phyloP scores from a whole-genome alignment of 2,329 filamentous ascomycete species.

The Amylocarpus encephaloides region DNA sequence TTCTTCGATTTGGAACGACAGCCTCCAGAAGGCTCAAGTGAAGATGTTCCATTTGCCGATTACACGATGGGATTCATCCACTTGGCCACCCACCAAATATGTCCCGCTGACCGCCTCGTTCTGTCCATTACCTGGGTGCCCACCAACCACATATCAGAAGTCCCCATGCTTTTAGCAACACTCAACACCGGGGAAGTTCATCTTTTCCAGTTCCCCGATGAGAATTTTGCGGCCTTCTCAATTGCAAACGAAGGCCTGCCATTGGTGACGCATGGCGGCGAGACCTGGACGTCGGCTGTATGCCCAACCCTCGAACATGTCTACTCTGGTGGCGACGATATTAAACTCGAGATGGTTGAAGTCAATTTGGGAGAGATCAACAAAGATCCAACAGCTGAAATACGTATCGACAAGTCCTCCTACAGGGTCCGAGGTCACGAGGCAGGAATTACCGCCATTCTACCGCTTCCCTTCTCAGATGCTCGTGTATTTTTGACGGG shows the following conservation, averaged over 20 bases:
- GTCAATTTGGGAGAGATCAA: background rate
- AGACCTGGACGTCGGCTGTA: constrained; percentile 70
- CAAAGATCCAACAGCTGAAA: background rate
- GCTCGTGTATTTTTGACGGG: constrained; percentile 66
- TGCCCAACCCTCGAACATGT: constrained; percentile 27
- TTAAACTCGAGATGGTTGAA: constrained; percentile 13
- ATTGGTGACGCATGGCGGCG: constrained; percentile 37
- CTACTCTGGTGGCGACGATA: constrained; percentile 71
- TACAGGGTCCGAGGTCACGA: constrained; percentile 49
- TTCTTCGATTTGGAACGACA: constrained; percentile 48
- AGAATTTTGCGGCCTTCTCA: constrained; percentile 6
- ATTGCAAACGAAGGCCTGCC: constrained; percentile 15
- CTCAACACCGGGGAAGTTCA: constrained; percentile 18
- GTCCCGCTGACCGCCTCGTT: constrained; percentile 32
- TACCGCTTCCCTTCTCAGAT: constrained; percentile 51
- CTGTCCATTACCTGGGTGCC: constrained; percentile 19
- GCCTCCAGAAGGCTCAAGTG: background rate
- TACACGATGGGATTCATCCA: constrained; percentile 25
- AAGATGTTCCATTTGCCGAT: background rate
- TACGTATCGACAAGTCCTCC: background rate
- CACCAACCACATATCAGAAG: background rate
- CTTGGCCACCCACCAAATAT: constrained; percentile 42
- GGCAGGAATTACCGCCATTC: constrained; percentile 83
- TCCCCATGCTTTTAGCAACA: constrained; percentile 31
- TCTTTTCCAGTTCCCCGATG: constrained; percentile 13